phyloP scores from a whole-genome alignment of 352 stramenopile genomes.

The Phytophthora constricta region DNA sequence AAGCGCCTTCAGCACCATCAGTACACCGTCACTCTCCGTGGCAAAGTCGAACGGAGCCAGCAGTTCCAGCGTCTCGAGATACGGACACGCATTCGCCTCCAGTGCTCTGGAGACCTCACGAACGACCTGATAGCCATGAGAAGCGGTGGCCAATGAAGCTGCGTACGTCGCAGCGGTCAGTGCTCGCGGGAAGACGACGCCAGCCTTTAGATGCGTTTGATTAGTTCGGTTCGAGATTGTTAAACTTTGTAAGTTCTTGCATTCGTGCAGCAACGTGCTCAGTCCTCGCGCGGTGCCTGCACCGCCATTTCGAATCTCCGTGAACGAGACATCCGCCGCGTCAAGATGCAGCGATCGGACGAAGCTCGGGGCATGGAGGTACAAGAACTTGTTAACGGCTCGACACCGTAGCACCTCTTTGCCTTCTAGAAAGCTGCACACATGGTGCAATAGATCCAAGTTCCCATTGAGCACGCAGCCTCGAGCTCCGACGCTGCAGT shows the following conservation, averaged over 20 bases:
- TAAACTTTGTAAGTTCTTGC: slow-evolving; percentile 50
- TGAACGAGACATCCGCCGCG: neutral
- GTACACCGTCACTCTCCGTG: slow-evolving; percentile 55
- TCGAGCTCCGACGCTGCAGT: slow-evolving; percentile 17
- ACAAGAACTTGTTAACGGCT: slow-evolving; percentile 61
- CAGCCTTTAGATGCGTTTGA: slow-evolving; percentile 40
- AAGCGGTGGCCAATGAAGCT: slow-evolving; percentile 28
- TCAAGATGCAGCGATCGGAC: slow-evolving; percentile 60
- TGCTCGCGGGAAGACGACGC: slow-evolving; percentile 46
- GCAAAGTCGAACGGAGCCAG: slow-evolving; percentile 68
- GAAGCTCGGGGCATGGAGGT: slow-evolving; percentile 48
- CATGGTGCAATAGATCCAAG: slow-evolving; percentile 57
- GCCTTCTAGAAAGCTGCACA: slow-evolving; percentile 65
- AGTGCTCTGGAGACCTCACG: slow-evolving; percentile 47
- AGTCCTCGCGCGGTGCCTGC: slow-evolving; percentile 23
- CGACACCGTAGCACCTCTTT: slow-evolving; percentile 51
- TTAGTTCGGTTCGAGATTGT: slow-evolving; percentile 60
- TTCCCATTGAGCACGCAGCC: slow-evolving; percentile 60
- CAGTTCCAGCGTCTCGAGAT: slow-evolving; percentile 51
- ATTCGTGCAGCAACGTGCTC: slow-evolving; percentile 40
- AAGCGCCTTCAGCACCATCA: slow-evolving; percentile 47
- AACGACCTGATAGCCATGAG: slow-evolving; percentile 50
- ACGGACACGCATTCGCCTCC: slow-evolving; percentile 39
- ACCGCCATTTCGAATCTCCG: slow-evolving; percentile 15
- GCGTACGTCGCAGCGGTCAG: slow-evolving; percentile 28